A percentile compares a stretch with the other conserved stretches of the same genome.
Conservation (phyloP, 169 alveolate genomes). For the Cryptosporidium meleagridis region DNA sequence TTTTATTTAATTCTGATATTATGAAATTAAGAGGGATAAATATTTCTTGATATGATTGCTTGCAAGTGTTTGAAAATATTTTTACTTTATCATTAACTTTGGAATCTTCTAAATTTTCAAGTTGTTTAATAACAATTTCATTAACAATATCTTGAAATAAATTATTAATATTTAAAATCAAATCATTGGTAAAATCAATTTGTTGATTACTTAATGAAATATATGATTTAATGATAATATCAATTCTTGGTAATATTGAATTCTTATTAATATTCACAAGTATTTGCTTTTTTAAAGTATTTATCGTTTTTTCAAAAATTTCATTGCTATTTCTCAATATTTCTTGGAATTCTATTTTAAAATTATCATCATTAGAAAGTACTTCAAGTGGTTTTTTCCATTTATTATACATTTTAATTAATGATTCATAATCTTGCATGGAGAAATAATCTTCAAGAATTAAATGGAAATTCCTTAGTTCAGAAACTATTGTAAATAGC, state of each 20-base stretch:
- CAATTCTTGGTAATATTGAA: background rate
- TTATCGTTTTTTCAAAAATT: conserved; percentile 49
- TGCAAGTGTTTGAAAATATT: conserved; percentile 29
- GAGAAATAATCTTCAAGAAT: conserved; percentile 15
- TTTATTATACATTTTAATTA: conserved; percentile 16
- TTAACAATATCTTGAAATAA: conserved; percentile 26
- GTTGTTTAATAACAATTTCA: conserved; percentile 15
- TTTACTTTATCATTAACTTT: background rate
- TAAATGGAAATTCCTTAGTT: conserved; percentile 7
- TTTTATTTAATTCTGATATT: background rate
- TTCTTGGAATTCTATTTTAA: background rate
- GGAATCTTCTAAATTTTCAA: conserved; percentile 16
- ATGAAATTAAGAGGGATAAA: conserved; percentile 23
- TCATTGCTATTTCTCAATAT: background rate
- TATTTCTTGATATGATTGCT: conserved; percentile 14
- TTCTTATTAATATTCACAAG: conserved; percentile 12
- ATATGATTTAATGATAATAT: conserved; percentile 18
- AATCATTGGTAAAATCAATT: conserved; percentile 10
- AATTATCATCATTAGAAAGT: conserved; percentile 22
- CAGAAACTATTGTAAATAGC: background rate
- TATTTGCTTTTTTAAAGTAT: conserved; percentile 7
- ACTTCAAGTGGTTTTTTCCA: conserved; percentile 41
- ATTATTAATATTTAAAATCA: conserved; percentile 21
- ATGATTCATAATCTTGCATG: conserved; percentile 3
- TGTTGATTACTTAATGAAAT: background rate